These are phyloP conservation scores for Fistulina hepatica DNA, from an alignment of 1,284 basidiomycete genomes.

Conservation along the genomic window DNA sequence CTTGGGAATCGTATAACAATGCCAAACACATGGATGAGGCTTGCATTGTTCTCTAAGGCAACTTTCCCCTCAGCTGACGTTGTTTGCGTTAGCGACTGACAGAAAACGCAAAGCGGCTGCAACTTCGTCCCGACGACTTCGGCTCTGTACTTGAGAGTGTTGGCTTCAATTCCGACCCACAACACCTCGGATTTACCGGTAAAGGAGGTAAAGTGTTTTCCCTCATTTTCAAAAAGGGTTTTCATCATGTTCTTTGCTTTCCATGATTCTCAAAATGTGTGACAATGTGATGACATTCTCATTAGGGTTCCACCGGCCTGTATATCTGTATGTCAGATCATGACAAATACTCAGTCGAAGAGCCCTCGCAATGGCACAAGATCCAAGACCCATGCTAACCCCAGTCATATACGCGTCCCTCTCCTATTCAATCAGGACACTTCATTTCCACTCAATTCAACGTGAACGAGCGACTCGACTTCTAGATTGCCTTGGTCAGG, in stretches of 20 bases:
- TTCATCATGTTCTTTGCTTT: not conserved
- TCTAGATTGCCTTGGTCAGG: too few relatives aligned
- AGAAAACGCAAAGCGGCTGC: constrained; percentile 42
- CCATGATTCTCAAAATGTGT: not conserved
- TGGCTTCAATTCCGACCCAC: constrained; percentile 47
- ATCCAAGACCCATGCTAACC: too few relatives aligned
- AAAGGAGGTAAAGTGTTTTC: constrained; percentile 37
- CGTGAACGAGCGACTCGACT: too few relatives aligned
- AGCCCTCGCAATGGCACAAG: too few relatives aligned
- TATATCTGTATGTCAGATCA: constrained; percentile 45
- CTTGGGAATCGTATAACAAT: constrained; percentile 70
- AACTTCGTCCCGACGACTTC: constrained; percentile 54
- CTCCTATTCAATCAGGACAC: too few relatives aligned
- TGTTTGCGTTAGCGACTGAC: constrained; percentile 34
- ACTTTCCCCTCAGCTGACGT: constrained; percentile 1
- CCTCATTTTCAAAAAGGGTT: not conserved
- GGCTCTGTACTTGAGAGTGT: constrained; percentile 39
- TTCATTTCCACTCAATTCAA: too few relatives aligned
- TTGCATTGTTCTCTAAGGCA: constrained; percentile 12
- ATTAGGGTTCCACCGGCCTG: constrained; percentile 37
- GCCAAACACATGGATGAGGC: constrained; percentile 58
- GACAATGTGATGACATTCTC: not conserved
- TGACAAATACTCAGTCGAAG: too few relatives aligned
- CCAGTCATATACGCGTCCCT: too few relatives aligned
- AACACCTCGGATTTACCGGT: constrained; percentile 44